Percentiles rank a stretch among this genome's conserved stretches.
These are phyloP conservation scores for Fistulifera pelliculosa DNA, from an alignment of 108 stramenopile genomes.

Conservation along the genomic window DNA sequence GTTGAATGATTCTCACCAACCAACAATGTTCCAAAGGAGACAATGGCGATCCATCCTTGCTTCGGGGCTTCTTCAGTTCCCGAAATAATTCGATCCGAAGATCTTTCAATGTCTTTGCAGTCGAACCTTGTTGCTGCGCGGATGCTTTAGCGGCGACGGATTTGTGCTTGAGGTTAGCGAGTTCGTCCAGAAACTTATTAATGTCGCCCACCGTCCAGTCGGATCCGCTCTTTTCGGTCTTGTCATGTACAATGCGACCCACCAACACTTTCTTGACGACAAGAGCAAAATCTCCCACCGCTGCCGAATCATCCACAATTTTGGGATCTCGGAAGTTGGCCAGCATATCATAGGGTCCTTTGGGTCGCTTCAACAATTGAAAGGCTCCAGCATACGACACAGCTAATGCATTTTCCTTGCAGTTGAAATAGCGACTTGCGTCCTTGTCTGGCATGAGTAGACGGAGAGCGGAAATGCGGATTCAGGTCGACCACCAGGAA, in stretches of 20 bases:
- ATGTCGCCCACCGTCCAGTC: conserved; percentile 44
- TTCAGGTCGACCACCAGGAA: conserved; percentile 14
- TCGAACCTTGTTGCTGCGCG: neutral
- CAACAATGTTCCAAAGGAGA: conserved; percentile 78
- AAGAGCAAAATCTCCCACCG: conserved; percentile 49
- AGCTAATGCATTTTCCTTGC: conserved; percentile 69
- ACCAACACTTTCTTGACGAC: conserved; percentile 52
- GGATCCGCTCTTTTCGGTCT: neutral
- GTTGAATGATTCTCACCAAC: conserved; percentile 62
- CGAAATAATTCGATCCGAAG: neutral
- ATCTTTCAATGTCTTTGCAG: neutral
- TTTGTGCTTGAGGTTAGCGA: conserved; percentile 13
- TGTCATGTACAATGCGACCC: conserved; percentile 23
- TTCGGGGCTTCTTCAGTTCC: conserved; percentile 1
- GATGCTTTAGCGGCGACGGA: neutral
- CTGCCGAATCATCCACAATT: conserved; percentile 27
- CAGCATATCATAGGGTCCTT: conserved; percentile 39
- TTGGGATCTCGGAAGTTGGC: conserved; percentile 44
- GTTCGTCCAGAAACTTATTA: conserved; percentile 68
- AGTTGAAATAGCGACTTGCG: conserved; percentile 33
- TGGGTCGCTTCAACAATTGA: conserved; percentile 22
- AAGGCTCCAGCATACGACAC: conserved; percentile 54
- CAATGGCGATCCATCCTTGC: conserved; percentile 2
- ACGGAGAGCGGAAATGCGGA: conserved; percentile 60
- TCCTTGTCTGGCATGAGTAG: conserved; percentile 66